Evolutionary conservation across 192 early-diverging fungal species (phyloP), one percentile per base, ranked within the genome.

Genomic region (Piromyces finnis): DNA sequence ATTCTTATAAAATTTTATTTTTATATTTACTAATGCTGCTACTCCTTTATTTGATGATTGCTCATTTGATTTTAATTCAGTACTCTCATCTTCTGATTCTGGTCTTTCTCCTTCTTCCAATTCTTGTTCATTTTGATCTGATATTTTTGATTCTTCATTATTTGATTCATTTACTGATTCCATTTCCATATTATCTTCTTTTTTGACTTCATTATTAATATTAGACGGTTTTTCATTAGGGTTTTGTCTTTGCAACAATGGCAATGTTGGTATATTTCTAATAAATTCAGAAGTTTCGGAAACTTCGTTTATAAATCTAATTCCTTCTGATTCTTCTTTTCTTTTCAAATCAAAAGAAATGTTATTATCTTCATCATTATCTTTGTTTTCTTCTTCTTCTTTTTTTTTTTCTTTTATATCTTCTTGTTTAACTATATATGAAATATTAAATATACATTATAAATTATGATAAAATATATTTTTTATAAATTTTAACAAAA

Each of bases 211-310:
- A 14, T 78, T 11, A 28, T 3, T 27, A 18, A 77, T 16, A 77
- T 29, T 78, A 0, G 2, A n/a, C 29, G 29, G 41, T 29, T 82
- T 82, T 77, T 80, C 81, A 29, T 78, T 28, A 36, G 77, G 80
- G 28, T 79, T 28, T 51, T 78, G 80, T 78, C 81, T 81, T 77
- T 80, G 79, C n/a, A 85, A 79, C 17, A 85, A 79, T 26, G 86
- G 77, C 18, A 83, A 84, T 18, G 88, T 83, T 2, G 85, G 80
- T 1, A 94, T 85, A 7, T 85, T 87, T 68, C 90, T 89, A 5
- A 96, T 93, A 88, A 97, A 97, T 84, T 97, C 96, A 15, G 93
- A 91, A 16, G 93, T 94, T 81, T 94, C 93, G 0, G 94, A 94
- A 16, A 97, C 87, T n/a, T 94, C 88, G n/a, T 95, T 81, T 6